Evolutionary conservation across 768 basidiomycete species (phyloP), one percentile per base, ranked within the genome.

Genomic region (Macrolepiota albuminosa): DNA sequence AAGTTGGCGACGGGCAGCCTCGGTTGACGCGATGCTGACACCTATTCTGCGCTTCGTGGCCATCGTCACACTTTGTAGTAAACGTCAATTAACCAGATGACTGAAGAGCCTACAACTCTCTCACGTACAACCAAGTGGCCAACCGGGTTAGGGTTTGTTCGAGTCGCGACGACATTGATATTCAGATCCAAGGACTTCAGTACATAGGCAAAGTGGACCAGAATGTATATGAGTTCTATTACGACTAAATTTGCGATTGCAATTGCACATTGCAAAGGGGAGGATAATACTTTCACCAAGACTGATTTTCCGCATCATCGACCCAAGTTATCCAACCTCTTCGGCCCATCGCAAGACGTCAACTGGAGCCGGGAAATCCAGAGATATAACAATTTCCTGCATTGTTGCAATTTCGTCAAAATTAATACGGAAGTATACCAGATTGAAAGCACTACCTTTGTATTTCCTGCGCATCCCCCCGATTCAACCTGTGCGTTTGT

Each of bases 1-100:
- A n/a, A 92, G 78, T 71, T 91, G 88, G 60, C 90, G 82, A 42
- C 90, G 81, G 37, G 90, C 89, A 50, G 89, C 88, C 71, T 93
- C 90, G 3, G 89, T 88, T 53, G 87, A 87, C 51, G 88, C 87
- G 26, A 80, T 78, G 67, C 85, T 89, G 62, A 92, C 84, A 6
- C 90, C 90, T 54, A 91, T 88, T 70, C 88, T 84, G 65, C 89
- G 79, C 72, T 84, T 81, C 34, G 86, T 88, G 49, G 89, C 77
- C 90, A 92, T 90, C 26, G 57, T 66, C 26, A 33, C 36, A 54
- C 59, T 54, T 56, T n/a, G 34, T 46, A 2, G 55, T 34, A 34
- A 37, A 50, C 34, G 55, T 59, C 51, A 59, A 37, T 26, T 42
- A 42, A 8, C 21, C 21, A 43, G 21, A n/a, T 43, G n/a, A 42